Base-by-base conservation (phyloP, 2,329 filamentous ascomycete species). In the Cercospora sp. region DNA sequence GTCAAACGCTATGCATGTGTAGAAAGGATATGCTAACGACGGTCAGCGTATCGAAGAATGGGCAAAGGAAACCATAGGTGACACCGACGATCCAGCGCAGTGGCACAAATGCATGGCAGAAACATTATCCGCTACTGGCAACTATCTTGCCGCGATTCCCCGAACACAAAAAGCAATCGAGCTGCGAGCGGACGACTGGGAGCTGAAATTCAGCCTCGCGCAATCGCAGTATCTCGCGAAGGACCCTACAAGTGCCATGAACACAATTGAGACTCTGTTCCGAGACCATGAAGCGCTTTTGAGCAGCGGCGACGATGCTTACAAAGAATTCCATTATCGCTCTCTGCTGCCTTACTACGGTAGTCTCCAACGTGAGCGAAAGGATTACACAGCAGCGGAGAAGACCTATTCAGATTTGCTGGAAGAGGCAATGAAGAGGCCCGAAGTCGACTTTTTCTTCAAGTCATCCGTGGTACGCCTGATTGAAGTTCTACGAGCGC, bases 81-180 rank as follows among this genome's bases (percentile, higher is more conserved):
- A 53, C 4, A 53, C 23, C 8, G 48, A 23, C 5, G 48, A 53
- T 5, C 20, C 20, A 13, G 48, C 20, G 0, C 48, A 53, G 3
- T 53, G 48, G 48, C 48, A 53, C 48, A 53, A 53, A n/a, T 53
- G 48, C 48, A 26, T 53, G 48, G 48, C 48, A 53, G 48, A 53
- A 23, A 53, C 48, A 53, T 2, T 53, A 1, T 8, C 5, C 16
- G 12, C 7, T 6, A 53, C 48, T 23, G 48, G 48, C 48, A 53
- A 53, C 23, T 26, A 3, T n/a, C 18, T 20, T 53, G 48, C 48
- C 0, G 48, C 48, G 1, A 53, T 53, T 3, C 48, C 20, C 1
- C 6, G 48, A 12, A 53, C 48, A 7, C 48, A 3, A 5, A n/a
- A 53, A 8, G 48, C 48, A 16, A 53, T 53, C 20, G 23, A 53